A percentile compares a stretch with the other conserved stretches of the same genome.
phyloP scores from a whole-genome alignment of 306 rosid species.

The Trifolium subterraneum region DNA sequence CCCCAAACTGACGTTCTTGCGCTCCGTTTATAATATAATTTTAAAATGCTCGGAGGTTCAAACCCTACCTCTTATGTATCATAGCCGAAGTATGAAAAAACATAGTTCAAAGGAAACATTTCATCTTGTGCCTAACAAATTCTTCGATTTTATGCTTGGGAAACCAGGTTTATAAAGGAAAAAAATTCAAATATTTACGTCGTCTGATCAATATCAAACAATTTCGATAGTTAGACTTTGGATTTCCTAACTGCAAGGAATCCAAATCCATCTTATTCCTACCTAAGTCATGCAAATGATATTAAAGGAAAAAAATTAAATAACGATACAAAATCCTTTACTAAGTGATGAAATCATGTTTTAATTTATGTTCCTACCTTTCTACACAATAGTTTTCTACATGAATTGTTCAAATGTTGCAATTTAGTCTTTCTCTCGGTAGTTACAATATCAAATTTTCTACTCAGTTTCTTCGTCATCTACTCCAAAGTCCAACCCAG shows the following conservation, averaged over 20 bases:
- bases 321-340: not conserved
- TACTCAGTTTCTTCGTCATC: conserved; percentile 52
- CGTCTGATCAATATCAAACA: not conserved
- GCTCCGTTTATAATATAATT: no score
- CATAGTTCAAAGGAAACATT: no score
- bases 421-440: not conserved
- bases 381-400: conserved; percentile 18
- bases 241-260: not conserved
- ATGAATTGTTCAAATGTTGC: conserved; percentile 34
- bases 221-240: not conserved
- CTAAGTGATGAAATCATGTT: not conserved
- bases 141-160: not conserved
- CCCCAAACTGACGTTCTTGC: no score
- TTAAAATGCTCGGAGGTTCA: not conserved
- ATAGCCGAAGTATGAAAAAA: not conserved
- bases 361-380: not conserved
- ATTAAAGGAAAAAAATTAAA: no score
- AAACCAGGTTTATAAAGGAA: not conserved
- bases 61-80: not conserved
- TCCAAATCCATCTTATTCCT: not conserved
- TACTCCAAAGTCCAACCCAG: conserved; percentile 67
- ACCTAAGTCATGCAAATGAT: no score
- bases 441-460: conserved; percentile 20
- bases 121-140: not conserved
- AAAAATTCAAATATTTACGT: not conserved